A percentile compares a stretch with the other conserved stretches of the same genome.
phyloP scores from a whole-genome alignment of 345 rosid species.

The Orychophragmus violaceus region DNA sequence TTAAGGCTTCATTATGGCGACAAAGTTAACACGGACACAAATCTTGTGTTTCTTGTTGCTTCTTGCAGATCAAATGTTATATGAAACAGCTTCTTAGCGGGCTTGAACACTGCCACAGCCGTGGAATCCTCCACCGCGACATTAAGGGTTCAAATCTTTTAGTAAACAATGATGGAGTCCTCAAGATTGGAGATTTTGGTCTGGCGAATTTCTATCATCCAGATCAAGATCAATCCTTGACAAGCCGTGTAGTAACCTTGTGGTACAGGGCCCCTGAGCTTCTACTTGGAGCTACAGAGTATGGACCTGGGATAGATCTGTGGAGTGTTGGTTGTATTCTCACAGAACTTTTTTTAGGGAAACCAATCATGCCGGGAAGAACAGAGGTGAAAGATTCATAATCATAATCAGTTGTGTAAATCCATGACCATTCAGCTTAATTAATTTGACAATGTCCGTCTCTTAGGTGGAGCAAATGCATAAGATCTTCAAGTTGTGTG shows the following conservation, averaged over 20 bases:
- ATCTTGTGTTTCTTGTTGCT: too few species aligned
- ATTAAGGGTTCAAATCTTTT: slow-evolving; percentile 94
- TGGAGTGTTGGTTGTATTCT: slow-evolving; percentile 99
- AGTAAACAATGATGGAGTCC: slow-evolving; percentile 74
- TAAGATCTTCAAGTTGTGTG: slow-evolving; percentile 93
- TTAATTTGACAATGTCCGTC: neutral
- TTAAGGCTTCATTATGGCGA: neutral
- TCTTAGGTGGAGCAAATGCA: slow-evolving; percentile 93
- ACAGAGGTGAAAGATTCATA: slow-evolving; percentile 53
- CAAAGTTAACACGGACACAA: neutral
- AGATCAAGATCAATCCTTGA: slow-evolving; percentile 75
- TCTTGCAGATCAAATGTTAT: slow-evolving; percentile 84
- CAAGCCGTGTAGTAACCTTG: slow-evolving; percentile 93
- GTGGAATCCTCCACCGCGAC: slow-evolving; percentile 93
- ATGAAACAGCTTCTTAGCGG: slow-evolving; percentile 84
- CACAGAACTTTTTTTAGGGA: slow-evolving; percentile 83
- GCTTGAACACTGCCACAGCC: slow-evolving; percentile 87
- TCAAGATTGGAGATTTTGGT: slow-evolving; percentile 96
- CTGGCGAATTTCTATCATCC: slow-evolving; percentile 77
- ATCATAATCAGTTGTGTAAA: neutral
- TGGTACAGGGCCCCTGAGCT: slow-evolving; percentile 99
- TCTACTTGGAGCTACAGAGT: slow-evolving; percentile 91
- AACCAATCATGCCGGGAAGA: slow-evolving; percentile 95
- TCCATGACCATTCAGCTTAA: neutral
- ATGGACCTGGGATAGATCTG: slow-evolving; percentile 76